phyloP scores from a whole-genome alignment of 306 rosid genomes.

The Cicer pinnatifidum region DNA sequence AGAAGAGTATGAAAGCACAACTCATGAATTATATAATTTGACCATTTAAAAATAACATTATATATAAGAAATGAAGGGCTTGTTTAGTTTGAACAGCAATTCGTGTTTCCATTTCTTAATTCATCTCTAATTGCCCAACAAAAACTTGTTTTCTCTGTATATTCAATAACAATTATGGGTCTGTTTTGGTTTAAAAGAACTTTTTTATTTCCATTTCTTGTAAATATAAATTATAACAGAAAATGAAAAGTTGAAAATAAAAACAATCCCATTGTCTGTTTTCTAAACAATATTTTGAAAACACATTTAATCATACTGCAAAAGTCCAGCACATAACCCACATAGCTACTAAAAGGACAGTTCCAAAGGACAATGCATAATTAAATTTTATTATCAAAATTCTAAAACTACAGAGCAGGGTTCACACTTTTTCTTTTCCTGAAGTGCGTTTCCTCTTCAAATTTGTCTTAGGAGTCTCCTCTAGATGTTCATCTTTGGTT shows the following conservation, averaged over 20 bases:
- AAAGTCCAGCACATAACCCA: constrained; percentile 27
- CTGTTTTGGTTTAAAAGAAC: not conserved
- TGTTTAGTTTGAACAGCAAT: not conserved
- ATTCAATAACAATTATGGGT: not conserved
- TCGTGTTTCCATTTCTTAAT: not conserved
- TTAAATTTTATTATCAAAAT: not conserved
- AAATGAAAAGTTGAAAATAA: not conserved
- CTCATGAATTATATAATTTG: not conserved
- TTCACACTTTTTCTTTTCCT: constrained; percentile 65
- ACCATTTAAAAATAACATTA: not conserved
- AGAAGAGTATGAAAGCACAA: constrained; percentile 18
- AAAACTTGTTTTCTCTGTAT: not conserved
- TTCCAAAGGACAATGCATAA: not conserved
- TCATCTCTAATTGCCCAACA: not conserved
- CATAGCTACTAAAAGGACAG: not conserved
- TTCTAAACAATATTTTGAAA: not conserved
- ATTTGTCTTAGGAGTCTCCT: constrained; percentile 62
- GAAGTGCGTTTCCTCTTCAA: constrained; percentile 75
- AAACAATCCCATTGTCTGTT: not conserved
- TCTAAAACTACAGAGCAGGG: not conserved
- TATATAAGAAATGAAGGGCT: not conserved
- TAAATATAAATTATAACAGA: not conserved
- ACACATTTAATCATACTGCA: constrained; percentile 4
- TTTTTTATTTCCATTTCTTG: not conserved
- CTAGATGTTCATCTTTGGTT: constrained; percentile 53